Evolutionary conservation across 805 yeast species (phyloP).

Genomic region (Cyberlindnera euphorbiae): DNA sequence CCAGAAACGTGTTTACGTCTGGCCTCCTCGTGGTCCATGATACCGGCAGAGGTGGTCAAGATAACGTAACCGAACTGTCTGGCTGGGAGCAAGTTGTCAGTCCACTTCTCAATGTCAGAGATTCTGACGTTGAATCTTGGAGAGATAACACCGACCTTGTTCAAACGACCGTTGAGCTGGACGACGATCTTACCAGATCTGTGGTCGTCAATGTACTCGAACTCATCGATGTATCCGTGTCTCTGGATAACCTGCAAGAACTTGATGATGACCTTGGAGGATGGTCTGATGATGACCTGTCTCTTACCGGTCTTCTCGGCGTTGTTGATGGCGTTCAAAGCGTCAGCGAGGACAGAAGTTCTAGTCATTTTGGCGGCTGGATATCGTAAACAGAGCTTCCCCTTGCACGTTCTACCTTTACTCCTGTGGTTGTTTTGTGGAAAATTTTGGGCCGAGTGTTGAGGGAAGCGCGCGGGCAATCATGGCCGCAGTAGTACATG

Average conservation of each 20-base stretch:
- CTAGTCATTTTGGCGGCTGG: conserved; percentile 69
- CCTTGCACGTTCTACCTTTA: no score
- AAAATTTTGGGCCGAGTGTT: conserved; percentile 17
- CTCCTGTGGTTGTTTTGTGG: conserved; percentile 8
- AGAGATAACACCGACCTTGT: conserved; percentile 98
- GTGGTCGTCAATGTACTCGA: conserved; percentile 98
- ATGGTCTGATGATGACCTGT: conserved; percentile 97
- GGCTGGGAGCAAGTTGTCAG: conserved; percentile 96
- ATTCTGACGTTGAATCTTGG: conserved; percentile 98
- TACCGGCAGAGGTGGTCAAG: conserved; percentile 98
- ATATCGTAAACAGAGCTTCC: neutral
- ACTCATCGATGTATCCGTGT: conserved; percentile 98
- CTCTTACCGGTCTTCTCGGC: conserved; percentile 99
- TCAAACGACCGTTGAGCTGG: conserved; percentile 95
- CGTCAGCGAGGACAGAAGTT: conserved; percentile 98
- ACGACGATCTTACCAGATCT: conserved; percentile 97
- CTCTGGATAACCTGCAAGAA: conserved; percentile 95
- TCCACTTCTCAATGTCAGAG: conserved; percentile 96
- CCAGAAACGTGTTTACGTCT: conserved; percentile 99
- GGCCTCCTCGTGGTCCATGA: conserved; percentile 99
- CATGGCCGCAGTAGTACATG: neutral
- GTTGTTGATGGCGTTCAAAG: conserved; percentile 96
- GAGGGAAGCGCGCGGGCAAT: conserved; percentile 1
- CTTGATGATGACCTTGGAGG: conserved; percentile 97
- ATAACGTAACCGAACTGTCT: conserved; percentile 98